phyloP scores from a whole-genome alignment of 441 rosid genomes.

The Pelargonium myrrhifolium region DNA sequence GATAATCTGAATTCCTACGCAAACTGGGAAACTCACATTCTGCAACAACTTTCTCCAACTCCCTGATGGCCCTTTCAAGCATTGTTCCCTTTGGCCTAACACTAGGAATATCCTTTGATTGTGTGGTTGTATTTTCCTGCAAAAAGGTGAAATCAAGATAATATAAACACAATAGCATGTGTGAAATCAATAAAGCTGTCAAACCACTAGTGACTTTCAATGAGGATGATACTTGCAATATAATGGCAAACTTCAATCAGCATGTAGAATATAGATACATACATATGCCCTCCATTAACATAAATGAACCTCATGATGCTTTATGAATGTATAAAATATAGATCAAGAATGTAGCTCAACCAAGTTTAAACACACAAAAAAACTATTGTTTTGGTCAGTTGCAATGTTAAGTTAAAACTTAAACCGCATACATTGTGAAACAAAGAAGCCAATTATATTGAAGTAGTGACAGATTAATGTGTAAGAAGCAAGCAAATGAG shows the following conservation, averaged over 20 bases:
- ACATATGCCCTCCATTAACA: no score
- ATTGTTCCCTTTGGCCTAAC: slow-evolving; percentile 25
- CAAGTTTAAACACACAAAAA: no score
- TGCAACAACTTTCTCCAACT: slow-evolving; percentile 35
- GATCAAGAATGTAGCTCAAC: no score
- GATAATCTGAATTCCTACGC: slow-evolving; percentile 8
- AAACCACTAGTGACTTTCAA: no score
- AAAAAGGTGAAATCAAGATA: background rate
- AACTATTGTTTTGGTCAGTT: no score
- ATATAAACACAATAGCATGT: background rate
- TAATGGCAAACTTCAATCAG: no score
- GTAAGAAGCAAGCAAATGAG: no score
- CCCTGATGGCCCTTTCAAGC: slow-evolving; percentile 39
- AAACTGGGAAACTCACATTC: slow-evolving; percentile 28
- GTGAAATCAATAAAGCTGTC: background rate
- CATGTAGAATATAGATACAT: no score
- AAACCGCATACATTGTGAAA: background rate
- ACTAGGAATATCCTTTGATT: slow-evolving; percentile 23
- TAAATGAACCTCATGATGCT: no score
- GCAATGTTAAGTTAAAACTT: no score
- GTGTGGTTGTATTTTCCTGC: slow-evolving; percentile 22
- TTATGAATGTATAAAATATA: no score
- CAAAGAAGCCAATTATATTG: background rate
- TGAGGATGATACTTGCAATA: no score
- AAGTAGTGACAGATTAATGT: background rate